These are phyloP conservation scores for Podaxis sp. DNA, from an alignment of 768 basidiomycete genomes.

Conservation along the genomic window DNA sequence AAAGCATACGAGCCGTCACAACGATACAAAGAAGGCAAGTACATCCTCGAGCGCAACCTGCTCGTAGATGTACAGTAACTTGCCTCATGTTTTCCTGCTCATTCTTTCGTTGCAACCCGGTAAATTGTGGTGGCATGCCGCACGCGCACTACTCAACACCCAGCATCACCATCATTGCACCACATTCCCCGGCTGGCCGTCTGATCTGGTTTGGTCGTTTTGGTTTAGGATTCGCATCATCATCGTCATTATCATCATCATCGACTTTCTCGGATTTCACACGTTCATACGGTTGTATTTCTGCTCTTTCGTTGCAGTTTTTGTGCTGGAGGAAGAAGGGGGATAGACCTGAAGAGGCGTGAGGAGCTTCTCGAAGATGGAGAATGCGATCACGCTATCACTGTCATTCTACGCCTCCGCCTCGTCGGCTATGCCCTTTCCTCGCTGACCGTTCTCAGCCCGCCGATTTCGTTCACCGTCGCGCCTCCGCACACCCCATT, in stretches of 20 bases:
- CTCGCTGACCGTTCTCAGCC: conserved; percentile 1
- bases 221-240: conserved; percentile 18
- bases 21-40: conserved; percentile 99
- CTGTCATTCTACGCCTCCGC: neutral
- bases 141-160: neutral
- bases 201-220: conserved; percentile 14
- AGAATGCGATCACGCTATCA: neutral
- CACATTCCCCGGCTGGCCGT: conserved; percentile 16
- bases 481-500: neutral
- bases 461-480: neutral
- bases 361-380: neutral
- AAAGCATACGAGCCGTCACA: conserved; percentile 86
- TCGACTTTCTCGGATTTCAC: conserved; percentile 25
- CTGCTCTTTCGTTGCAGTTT: conserved; percentile 8
- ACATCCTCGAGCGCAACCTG: conserved; percentile 92
- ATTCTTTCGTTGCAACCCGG: neutral
- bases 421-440: neutral
- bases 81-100: conserved; percentile 2
- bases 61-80: conserved; percentile 80
- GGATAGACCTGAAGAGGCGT: conserved; percentile 9
- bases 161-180: conserved; percentile 3
- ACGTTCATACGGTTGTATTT: conserved; percentile 19
- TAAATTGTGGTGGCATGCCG: neutral
- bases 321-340: conserved; percentile 18
- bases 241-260: neutral